Evolutionary conservation across 2,329 filamentous ascomycete genomes (phyloP).

Genomic region (Graphilbum ipis-grandicollis): DNA sequence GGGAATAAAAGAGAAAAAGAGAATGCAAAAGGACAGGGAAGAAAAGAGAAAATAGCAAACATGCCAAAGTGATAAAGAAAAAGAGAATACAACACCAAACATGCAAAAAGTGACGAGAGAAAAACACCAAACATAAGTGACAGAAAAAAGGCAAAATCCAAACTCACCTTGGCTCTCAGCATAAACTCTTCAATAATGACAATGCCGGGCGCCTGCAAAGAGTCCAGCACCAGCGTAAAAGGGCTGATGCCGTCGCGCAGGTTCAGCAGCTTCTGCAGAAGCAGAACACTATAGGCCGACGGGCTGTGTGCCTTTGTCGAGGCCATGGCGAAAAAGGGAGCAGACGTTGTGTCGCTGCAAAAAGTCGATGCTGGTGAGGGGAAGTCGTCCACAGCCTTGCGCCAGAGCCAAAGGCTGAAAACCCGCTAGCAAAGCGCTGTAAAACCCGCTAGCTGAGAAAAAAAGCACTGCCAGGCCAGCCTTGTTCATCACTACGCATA

Average conservation of each 20-base stretch:
- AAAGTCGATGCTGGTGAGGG: too few relatives aligned
- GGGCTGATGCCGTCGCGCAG: slow-evolving; percentile 18
- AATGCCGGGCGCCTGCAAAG: slow-evolving; percentile 60
- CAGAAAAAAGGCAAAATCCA: neutral
- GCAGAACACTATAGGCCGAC: slow-evolving; percentile 12
- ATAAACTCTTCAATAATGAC: slow-evolving; percentile 60
- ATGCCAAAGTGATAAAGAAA: neutral
- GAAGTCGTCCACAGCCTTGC: too few relatives aligned
- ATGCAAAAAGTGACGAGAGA: neutral
- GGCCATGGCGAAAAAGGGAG: slow-evolving; percentile 10
- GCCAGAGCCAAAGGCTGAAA: too few relatives aligned
- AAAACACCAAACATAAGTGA: neutral
- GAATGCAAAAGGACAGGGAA: neutral
- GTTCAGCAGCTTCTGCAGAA: slow-evolving; percentile 13
- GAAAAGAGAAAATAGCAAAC: neutral
- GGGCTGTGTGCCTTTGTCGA: slow-evolving; percentile 10
- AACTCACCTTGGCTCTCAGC: slow-evolving; percentile 48
- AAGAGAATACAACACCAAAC: neutral
- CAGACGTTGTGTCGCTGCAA: too few relatives aligned
- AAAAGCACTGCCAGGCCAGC: too few relatives aligned
- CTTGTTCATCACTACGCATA: too few relatives aligned
- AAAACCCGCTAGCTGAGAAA: too few relatives aligned
- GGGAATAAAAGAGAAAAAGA: neutral
- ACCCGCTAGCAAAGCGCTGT: too few relatives aligned
- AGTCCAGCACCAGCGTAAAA: slow-evolving; percentile 27